Base-by-base conservation (phyloP, 768 basidiomycete genomes). In the Xanthoconium stramineum region DNA sequence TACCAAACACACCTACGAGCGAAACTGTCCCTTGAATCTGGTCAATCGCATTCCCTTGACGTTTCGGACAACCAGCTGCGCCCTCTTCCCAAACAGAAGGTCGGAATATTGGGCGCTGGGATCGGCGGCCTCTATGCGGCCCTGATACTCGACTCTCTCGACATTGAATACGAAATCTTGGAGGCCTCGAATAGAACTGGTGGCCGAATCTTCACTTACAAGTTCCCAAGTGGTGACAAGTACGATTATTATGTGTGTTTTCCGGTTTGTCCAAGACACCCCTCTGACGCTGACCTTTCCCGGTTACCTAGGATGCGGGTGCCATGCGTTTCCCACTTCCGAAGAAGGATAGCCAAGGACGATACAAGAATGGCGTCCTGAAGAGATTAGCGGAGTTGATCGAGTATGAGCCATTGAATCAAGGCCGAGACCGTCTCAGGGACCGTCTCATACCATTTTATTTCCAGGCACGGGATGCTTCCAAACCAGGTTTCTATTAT, bases 101-200 rank as follows among this genome's bases (percentile, higher is more conserved):
- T 66, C 17, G 62, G 65, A 13, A 62, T 67, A 33, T 36, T 65
- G 4, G 65, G 62, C 1, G 65, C 63, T 50, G 66, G 66, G 2
- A 50, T 60, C 33, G 66, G 56, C 7, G 77, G 78, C 17, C 65
- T 79, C n/a, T 78, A 77, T 56, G 59, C 74, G 2, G 80, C 77
- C 2, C 62, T 81, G 62, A 76, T 81, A 3, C 72, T 82, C 14
- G 71, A 81, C 36, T 65, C 64, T 19, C 30, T 13, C 8, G 71
- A 63, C 1, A 74, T 80, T 59, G 53, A 65, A 5, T 81, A 77
- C 62, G 72, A 78, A 20, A 77, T 81, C 42, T 54, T 81, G 13
- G 81, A 81, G 62, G 76, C 74, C 1, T 64, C 68, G 0, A 60
- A 67, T 11, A 75, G 73, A 17, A 55, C 65, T 24, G 80, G 80